These are phyloP conservation scores for Mycena albidolilacea DNA, from an alignment of 768 basidiomycete species.

Conservation along the genomic window DNA sequence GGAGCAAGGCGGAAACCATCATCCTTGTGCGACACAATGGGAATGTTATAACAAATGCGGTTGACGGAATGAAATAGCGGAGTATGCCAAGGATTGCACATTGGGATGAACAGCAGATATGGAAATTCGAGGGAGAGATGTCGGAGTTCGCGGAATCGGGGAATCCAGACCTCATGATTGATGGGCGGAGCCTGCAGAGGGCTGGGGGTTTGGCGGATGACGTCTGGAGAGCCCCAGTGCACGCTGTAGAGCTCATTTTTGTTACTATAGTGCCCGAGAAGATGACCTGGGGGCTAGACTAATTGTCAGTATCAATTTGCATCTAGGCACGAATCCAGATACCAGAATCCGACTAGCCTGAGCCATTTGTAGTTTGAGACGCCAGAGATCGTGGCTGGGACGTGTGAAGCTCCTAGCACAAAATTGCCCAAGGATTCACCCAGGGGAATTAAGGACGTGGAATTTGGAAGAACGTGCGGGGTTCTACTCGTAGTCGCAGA, in stretches of 20 bases:
- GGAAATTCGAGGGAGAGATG: neutral
- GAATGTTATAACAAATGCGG: neutral
- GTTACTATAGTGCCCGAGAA: slow-evolving; percentile 5
- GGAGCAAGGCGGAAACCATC: too few relatives aligned
- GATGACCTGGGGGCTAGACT: neutral
- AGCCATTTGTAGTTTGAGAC: neutral
- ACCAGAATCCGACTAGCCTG: neutral
- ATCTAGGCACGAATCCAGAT: neutral
- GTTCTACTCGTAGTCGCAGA: too few relatives aligned
- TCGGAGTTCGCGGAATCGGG: slow-evolving; percentile 7
- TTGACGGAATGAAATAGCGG: neutral
- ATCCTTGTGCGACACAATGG: neutral
- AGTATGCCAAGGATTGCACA: neutral
- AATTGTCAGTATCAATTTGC: neutral
- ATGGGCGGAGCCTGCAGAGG: neutral
- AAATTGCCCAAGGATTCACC: too few relatives aligned
- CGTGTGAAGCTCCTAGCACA: neutral
- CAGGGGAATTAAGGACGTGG: too few relatives aligned
- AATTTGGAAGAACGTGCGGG: too few relatives aligned
- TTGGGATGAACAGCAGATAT: slow-evolving; percentile 14
- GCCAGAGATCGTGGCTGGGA: neutral
- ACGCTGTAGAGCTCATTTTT: slow-evolving; percentile 7
- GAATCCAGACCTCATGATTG: neutral
- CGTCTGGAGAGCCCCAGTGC: neutral
- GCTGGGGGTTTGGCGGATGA: slow-evolving; percentile 7